Evolutionary conservation across 306 rosid genomes (phyloP).

Genomic region (Corylus avellana): DNA sequence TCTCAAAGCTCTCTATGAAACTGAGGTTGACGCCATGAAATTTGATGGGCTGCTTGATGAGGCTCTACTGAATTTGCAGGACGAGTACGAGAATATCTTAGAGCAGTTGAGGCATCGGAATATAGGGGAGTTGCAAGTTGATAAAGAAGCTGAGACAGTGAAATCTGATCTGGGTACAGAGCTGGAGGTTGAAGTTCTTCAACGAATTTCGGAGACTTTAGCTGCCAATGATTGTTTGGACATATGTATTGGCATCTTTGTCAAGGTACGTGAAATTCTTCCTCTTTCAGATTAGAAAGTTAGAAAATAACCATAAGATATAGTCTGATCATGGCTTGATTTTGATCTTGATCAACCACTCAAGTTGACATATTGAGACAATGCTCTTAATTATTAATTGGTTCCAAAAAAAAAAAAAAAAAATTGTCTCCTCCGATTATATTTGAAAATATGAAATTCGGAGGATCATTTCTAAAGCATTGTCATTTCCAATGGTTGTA

Average conservation of each 20-base stretch:
- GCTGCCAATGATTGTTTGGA: constrained; percentile 82
- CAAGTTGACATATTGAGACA: too few species aligned
- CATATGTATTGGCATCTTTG: constrained; percentile 81
- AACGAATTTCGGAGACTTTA: constrained; percentile 54
- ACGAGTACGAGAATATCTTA: constrained; percentile 65
- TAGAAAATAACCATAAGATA: too few species aligned
- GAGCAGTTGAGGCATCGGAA: constrained; percentile 52
- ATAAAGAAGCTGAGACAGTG: constrained; percentile 15
- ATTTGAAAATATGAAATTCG: too few species aligned
- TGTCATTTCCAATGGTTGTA: too few species aligned
- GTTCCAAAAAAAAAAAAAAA: too few species aligned
- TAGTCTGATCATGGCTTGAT: too few species aligned
- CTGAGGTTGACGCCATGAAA: constrained; percentile 73
- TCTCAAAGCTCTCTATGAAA: constrained; percentile 68
- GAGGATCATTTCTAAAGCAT: too few species aligned
- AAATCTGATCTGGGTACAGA: constrained; percentile 53
- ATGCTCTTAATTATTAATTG: too few species aligned
- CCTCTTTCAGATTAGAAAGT: not conserved
- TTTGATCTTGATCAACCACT: too few species aligned
- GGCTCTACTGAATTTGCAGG: constrained; percentile 72
- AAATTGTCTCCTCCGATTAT: too few species aligned
- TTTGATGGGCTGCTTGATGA: constrained; percentile 82
- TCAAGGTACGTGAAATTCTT: constrained; percentile 51
- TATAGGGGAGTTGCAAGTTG: constrained; percentile 14
- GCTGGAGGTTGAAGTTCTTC: constrained; percentile 55